Evolutionary conservation across 2,329 filamentous ascomycete species (phyloP).

Genomic region (Purpureocillium lavendulum): DNA sequence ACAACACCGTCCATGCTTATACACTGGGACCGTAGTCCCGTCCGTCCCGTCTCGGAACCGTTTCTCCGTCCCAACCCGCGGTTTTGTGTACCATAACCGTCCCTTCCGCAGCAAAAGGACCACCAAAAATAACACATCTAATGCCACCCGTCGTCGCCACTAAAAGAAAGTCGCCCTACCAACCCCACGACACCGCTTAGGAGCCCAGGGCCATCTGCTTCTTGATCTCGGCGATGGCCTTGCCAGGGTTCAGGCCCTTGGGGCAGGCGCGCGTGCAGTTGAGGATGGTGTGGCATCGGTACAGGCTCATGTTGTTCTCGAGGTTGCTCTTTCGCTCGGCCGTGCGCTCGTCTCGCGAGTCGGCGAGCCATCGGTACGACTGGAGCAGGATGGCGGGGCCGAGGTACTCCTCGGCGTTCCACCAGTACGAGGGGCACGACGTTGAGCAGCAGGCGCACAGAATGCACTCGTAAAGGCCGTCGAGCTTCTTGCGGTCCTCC

Average conservation of each 20-base stretch:
- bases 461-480: constrained; percentile 98
- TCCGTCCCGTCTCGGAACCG: background rate
- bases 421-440: constrained; percentile 99
- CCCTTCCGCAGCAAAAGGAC: background rate
- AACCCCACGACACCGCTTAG: constrained; percentile 9
- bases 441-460: constrained; percentile 99
- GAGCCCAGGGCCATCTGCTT: constrained; percentile 71
- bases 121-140: background rate
- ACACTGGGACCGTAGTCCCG: background rate
- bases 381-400: constrained; percentile 94
- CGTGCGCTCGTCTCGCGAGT: constrained; percentile 87
- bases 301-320: constrained; percentile 98
- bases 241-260: constrained; percentile 93
- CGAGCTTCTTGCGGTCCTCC: constrained; percentile 90
- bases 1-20: background rate
- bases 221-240: constrained; percentile 97
- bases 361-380: constrained; percentile 94
- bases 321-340: constrained; percentile 81
- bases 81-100: background rate
- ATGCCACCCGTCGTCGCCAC: no score
- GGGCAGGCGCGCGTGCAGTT: constrained; percentile 98
- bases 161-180: no score
- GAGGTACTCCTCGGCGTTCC: constrained; percentile 98
- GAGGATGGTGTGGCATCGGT: constrained; percentile 98
- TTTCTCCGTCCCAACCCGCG: background rate